A percentile compares a stretch with the other conserved stretches of the same genome.
phyloP scores from a whole-genome alignment of 108 stramenopile species.

The Cyclostephanos tholiformis region DNA sequence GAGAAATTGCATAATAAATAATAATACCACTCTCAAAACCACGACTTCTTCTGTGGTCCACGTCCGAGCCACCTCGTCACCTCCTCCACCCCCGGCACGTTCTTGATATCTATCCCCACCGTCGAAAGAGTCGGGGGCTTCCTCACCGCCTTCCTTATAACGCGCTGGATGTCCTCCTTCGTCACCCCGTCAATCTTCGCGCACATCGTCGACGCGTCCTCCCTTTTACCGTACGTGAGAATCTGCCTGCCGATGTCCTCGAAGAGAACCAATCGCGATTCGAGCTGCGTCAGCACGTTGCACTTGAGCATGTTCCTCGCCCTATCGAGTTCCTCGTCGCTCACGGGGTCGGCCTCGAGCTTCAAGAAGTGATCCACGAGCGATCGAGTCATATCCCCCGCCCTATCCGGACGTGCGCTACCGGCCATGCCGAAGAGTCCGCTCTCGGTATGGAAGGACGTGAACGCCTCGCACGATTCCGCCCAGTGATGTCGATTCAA shows the following conservation, averaged over 20 bases:
- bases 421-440: conserved; percentile 95
- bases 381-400: conserved; percentile 71
- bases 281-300: conserved; percentile 96
- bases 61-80: conserved; percentile 64
- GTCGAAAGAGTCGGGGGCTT: conserved; percentile 80
- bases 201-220: conserved; percentile 84
- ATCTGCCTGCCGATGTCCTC: conserved; percentile 98
- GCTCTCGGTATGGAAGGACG: conserved; percentile 82
- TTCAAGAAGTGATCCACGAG: conserved; percentile 79
- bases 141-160: conserved; percentile 72
- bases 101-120: conserved; percentile 76
- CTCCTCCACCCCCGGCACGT: conserved; percentile 77
- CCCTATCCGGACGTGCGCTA: conserved; percentile 55
- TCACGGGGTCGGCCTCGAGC: conserved; percentile 72
- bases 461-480: conserved; percentile 94
- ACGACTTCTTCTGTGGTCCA: conserved; percentile 5
- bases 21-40: conserved; percentile 3
- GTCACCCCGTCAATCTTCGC: conserved; percentile 92
- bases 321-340: conserved; percentile 85
- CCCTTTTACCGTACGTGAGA: conserved; percentile 89
- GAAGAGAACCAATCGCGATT: conserved; percentile 91
- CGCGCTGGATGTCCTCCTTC: conserved; percentile 79
- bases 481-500: conserved; percentile 92
- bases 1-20: too few relatives aligned
- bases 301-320: conserved; percentile 98